Evolutionary conservation across 352 stramenopile species (phyloP).

Genomic region (Thraustotheca clavata): DNA sequence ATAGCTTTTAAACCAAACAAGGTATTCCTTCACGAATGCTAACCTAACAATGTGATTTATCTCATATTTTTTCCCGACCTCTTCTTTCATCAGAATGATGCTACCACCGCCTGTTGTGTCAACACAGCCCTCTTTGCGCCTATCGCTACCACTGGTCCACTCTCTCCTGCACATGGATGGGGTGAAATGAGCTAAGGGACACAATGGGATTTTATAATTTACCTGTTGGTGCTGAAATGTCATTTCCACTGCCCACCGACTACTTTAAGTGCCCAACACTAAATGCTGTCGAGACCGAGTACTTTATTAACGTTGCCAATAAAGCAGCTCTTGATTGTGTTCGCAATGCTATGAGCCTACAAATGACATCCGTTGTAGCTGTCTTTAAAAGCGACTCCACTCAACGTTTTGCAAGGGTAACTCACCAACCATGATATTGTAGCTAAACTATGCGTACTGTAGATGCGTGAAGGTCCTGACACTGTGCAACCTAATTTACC

Average conservation of each 20-base stretch:
- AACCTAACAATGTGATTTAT: too few relatives aligned
- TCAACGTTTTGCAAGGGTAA: neutral
- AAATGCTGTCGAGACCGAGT: slow-evolving; percentile 52
- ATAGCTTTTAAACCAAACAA: too few relatives aligned
- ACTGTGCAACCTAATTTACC: neutral
- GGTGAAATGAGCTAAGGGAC: neutral
- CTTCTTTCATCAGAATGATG: neutral
- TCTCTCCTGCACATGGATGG: neutral
- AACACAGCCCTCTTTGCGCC: neutral
- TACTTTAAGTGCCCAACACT: slow-evolving; percentile 58
- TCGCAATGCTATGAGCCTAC: neutral
- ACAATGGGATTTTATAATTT: slow-evolving; percentile 1
- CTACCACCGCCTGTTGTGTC: neutral
- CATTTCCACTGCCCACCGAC: slow-evolving; percentile 51
- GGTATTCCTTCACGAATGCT: too few relatives aligned
- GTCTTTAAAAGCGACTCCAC: slow-evolving; percentile 5
- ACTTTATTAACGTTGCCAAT: slow-evolving; percentile 64
- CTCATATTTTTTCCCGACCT: neutral
- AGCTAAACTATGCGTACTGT: neutral
- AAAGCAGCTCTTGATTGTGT: slow-evolving; percentile 27
- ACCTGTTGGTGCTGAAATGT: neutral
- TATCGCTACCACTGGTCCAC: neutral
- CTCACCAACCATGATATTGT: neutral
- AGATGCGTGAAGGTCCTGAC: slow-evolving; percentile 6
- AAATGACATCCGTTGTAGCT: neutral